Base-by-base conservation (phyloP, 352 stramenopile species). In the Phytophthora quininea region DNA sequence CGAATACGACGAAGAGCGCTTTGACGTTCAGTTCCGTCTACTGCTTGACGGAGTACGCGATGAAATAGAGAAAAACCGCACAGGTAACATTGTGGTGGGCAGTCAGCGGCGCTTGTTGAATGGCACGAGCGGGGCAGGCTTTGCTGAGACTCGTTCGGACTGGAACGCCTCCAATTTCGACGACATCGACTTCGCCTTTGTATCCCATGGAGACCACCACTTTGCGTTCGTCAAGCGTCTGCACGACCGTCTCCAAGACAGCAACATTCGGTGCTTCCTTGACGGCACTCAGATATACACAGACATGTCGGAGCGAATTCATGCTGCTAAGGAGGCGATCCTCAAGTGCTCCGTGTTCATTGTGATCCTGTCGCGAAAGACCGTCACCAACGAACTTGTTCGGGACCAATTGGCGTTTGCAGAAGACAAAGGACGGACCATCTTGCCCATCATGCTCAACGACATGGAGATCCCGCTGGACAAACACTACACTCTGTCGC, bases 341-440 rank as follows among this genome's bases (percentile, higher is more conserved):
- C 75, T 91, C 58, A 86, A 89, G 63, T 95, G 87, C 64, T 64
- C 83, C 35, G 75, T 78, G 40, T 89, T 95, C 52, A 77, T 92
- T 33, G 83, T 92, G 4, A 74, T 95, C 33, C 62, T 95, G n/a
- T 92, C 87, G 15, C 78, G 74, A 54, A 78, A 87, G 46, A 91
- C 79, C 3, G 71, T 75, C 46, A 67, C 70, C 54, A 91, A 73
- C 55, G 87, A 95, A 66, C 66, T 95, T n/a, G 76, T 95, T 14
- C 82, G 85, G 50, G 85, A 93, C 58, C 87, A 95, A 57, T 69
- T 93, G 24, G 86, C 85, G 55, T 93, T 93, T 54, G 87, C 87
- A 10, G 87, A 92, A 67, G 85, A 93, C 67, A 92, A 91, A 61
- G 82, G 82, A n/a, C 74, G 73, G 14, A 72, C 80, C 0, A 92